phyloP scores from a whole-genome alignment of 352 stramenopile genomes.

The Phytophthora podocarpi region DNA sequence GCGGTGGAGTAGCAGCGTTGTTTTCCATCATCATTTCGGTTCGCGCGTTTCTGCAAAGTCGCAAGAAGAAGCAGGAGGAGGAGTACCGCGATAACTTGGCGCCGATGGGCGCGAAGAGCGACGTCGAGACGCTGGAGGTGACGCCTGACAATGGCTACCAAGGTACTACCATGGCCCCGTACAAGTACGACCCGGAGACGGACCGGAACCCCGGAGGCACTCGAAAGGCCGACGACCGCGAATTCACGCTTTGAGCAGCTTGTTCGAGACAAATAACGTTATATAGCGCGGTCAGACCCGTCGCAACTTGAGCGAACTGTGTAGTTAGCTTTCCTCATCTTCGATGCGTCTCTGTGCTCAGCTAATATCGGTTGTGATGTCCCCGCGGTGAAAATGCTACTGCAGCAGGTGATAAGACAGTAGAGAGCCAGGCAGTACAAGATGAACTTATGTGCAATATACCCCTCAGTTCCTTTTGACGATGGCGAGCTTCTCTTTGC shows the following conservation, averaged over 20 bases:
- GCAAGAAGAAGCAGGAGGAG: constrained; percentile 41
- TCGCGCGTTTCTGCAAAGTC: constrained; percentile 46
- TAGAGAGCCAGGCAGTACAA: background rate
- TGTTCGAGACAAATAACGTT: constrained; percentile 28
- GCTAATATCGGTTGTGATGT: constrained; percentile 1
- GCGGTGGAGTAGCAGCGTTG: constrained; percentile 57
- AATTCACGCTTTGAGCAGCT: constrained; percentile 39
- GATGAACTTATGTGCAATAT: constrained; percentile 28
- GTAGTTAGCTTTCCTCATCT: constrained; percentile 14
- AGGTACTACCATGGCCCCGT: constrained; percentile 17
- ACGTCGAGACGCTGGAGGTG: constrained; percentile 43
- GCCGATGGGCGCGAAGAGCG: constrained; percentile 24
- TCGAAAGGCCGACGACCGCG: constrained; percentile 38
- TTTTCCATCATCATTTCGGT: constrained; percentile 65
- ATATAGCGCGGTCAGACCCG: constrained; percentile 21
- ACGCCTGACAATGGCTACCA: constrained; percentile 36
- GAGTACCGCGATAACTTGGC: constrained; percentile 18
- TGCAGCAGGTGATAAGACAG: constrained; percentile 5
- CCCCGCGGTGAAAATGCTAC: constrained; percentile 10
- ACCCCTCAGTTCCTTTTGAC: constrained; percentile 19
- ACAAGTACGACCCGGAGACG: constrained; percentile 38
- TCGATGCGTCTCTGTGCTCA: constrained; percentile 15
- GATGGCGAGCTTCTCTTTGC: background rate
- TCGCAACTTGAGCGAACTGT: constrained; percentile 26
- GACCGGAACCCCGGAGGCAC: constrained; percentile 14